Conservation (phyloP, 768 basidiomycete species). For the Lentinula lateritia region DNA sequence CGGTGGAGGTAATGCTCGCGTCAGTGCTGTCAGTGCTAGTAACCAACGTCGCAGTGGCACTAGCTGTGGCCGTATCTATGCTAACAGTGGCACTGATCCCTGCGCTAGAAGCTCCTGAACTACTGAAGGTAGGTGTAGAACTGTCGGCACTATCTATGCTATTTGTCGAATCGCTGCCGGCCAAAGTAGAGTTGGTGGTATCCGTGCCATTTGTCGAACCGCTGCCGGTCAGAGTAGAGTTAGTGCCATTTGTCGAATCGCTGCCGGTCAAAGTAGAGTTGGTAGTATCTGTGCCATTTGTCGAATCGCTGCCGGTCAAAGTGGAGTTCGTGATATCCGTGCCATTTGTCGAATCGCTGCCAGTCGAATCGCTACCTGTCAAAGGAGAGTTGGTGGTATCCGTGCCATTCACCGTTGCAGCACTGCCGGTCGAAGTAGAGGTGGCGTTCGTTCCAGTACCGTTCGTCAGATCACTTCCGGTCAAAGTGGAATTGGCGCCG, state of each 20-base stretch:
- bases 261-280: not conserved
- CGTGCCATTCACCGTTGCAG: not conserved
- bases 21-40: constrained; percentile 5
- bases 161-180: not conserved
- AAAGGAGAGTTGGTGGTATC: not conserved
- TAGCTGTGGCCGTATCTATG: not conserved
- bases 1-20: constrained; percentile 8
- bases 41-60: constrained; percentile 6
- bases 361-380: not conserved
- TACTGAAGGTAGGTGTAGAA: not conserved
- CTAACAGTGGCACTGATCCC: not conserved
- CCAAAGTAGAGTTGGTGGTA: not conserved
- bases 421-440: not conserved
- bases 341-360: not conserved
- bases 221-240: not conserved
- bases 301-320: too few relatives aligned
- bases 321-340: not conserved
- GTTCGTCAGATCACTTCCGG: not conserved
- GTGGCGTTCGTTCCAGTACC: not conserved
- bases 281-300: too few relatives aligned
- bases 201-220: not conserved
- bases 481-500: not conserved
- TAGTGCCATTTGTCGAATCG: not conserved
- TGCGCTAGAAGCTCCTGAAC: not conserved
- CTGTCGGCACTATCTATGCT: not conserved